Base-by-base conservation (phyloP, 139 green algal genomes). In the Deuterostichococcus epilithicus region DNA sequence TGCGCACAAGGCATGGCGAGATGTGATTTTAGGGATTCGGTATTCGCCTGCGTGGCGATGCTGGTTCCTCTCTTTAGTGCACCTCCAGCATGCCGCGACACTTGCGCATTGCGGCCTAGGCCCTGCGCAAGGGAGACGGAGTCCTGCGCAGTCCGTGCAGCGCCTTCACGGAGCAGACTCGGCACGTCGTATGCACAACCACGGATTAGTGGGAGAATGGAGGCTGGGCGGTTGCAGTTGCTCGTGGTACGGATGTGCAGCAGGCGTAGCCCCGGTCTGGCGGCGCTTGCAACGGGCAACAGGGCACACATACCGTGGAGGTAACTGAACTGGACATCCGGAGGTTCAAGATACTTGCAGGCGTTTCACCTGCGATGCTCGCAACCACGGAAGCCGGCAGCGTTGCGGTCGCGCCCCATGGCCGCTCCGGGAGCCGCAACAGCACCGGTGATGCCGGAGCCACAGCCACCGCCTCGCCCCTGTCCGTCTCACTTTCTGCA, bases 381-480 rank as follows among this genome's bases (percentile, higher is more conserved):
- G 78, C 60, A 0, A 90, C 68, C 63, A 85, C 75, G 2, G 75
- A 59, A 18, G 69, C 72, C 1, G 84, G 81, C 34, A 94, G 75
- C 0, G 76, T 76, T 0, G 89, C 84, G 23, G 86, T 70, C 0
- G 90, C 83, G 38, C 84, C 87, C 86, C 87, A 94, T 2, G 77
- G 76, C n/a, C 90, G 81, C 52, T 91, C 75, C 63, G 84, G 69
- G 47, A 94, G 80, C 20, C 80, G 84, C 25, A 94, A 52, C 35
- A 94, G 84, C 37, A 88, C 68, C 0, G 87, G 85, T 25, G 69
- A 76, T 28, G 36, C 58, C 15, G 39, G 32, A 38, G 76, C 26
- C 10, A 81, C 67, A 0, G 65, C 47, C 33, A 81, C 52, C 42
- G 69, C 67, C 20, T 76, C 76, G 37, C 30, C 36, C 36, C 59